Base-by-base conservation (phyloP, 2,329 filamentous ascomycete species). In the Xylariales sp. region DNA sequence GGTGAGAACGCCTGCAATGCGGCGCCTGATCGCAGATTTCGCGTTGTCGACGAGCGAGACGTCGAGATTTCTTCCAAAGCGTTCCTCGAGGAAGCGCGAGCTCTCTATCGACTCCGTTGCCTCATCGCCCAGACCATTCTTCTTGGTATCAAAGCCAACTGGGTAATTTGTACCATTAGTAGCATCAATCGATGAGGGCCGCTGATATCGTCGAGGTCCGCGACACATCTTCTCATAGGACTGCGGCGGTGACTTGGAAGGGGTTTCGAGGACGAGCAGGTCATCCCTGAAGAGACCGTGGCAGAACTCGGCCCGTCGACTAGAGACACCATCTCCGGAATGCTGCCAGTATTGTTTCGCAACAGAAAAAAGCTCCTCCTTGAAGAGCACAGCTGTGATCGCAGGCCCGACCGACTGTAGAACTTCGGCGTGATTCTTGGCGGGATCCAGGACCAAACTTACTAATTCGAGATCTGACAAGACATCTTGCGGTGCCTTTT, bases 331-430 rank as follows among this genome's bases (percentile, higher is more conserved):
- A 47, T 95, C 90, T 15, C 93, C 93, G 1, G 87, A 86, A 62
- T 98, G 93, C 61, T 97, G 93, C 93, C 93, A 98, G 56, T 95
- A 96, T 55, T 89, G 79, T 62, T 96, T 97, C n/a, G 88, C 87
- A 45, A 86, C 63, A 4, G 78, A 66, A 53, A 84, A 90, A 14
- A 80, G 66, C 10, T 81, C 76, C 33, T 75, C 69, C 1, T 82
- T 78, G 52, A 84, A 88, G 31, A 97, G 59, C 3, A 95, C 81
- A 18, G 81, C 82, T 1, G 77, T 85, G 16, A 90, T 68, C 8
- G 73, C 70, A 0, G 84, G 82, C 3, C 68, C 66, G 20, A 85
- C 62, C 27, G 72, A 68, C 33, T 62, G 65, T n/a, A 82, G 69
- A 24, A 72, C 65, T 4, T 73, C 64, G 1, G 76, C 67, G 4